A percentile compares a stretch with the other conserved stretches of the same genome.
phyloP scores from a whole-genome alignment of 148 eudicot species.

The Chenopodium berlandieri region DNA sequence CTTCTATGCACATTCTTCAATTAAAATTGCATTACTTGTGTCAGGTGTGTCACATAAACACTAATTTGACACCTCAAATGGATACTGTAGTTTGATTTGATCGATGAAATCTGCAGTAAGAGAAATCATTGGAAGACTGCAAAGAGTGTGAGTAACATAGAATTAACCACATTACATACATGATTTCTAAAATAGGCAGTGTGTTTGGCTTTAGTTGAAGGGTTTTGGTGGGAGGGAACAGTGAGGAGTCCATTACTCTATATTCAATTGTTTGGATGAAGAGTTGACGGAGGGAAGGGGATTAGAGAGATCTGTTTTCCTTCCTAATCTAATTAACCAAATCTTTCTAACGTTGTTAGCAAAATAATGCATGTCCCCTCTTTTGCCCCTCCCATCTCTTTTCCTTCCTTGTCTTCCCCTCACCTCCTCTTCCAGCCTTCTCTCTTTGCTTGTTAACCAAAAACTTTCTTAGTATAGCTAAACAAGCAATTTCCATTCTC shows the following conservation, averaged over 20 bases:
- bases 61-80: neutral
- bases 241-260: neutral
- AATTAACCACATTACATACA: neutral
- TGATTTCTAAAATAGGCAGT: neutral
- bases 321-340: neutral
- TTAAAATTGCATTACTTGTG: neutral
- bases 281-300: neutral
- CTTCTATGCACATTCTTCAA: neutral
- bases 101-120: no score
- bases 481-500: neutral
- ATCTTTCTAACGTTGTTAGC: neutral
- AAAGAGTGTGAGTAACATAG: neutral
- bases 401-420: neutral
- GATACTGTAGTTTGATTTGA: neutral
- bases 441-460: neutral
- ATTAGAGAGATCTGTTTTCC: neutral
- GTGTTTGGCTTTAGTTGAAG: neutral
- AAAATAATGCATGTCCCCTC: neutral
- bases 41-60: neutral
- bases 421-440: neutral
- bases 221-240: neutral
- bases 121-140: no score
- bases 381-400: neutral
- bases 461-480: neutral
- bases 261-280: neutral